phyloP scores from a whole-genome alignment of 257 asterid species.

The Nicotiana attenuata region DNA sequence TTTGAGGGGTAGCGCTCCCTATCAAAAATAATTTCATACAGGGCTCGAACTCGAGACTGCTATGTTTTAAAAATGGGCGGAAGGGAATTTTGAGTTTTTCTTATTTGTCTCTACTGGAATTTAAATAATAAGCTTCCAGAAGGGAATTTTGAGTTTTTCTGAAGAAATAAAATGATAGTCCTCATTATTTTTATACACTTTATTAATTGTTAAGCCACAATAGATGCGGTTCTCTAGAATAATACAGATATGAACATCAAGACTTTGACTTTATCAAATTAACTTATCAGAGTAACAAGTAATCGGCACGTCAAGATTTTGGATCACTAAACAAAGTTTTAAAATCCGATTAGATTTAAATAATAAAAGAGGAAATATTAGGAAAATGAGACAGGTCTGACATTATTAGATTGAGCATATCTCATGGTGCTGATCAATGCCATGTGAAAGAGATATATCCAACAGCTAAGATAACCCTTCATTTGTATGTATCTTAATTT shows the following conservation, averaged over 20 bases:
- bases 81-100: no score
- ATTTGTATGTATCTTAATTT: background rate
- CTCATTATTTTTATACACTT: no score
- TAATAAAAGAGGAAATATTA: background rate
- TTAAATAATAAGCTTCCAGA: no score
- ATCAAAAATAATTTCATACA: no score
- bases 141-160: no score
- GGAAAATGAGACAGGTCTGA: background rate
- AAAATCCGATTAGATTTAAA: background rate
- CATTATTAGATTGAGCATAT: background rate
- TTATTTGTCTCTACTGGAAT: no score
- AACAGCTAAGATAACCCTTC: background rate
- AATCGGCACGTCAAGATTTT: background rate
- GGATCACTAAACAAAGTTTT: background rate
- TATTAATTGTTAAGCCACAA: no score
- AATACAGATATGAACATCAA: background rate
- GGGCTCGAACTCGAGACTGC: no score
- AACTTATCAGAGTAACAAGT: background rate
- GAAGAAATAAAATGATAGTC: no score
- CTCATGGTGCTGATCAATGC: background rate
- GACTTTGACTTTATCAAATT: background rate
- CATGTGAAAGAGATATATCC: background rate
- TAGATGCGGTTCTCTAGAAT: background rate
- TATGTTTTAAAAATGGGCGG: no score
- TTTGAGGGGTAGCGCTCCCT: no score